These are phyloP conservation scores for Thalassiosira pacifica DNA, from an alignment of 352 stramenopile genomes.

Conservation along the genomic window DNA sequence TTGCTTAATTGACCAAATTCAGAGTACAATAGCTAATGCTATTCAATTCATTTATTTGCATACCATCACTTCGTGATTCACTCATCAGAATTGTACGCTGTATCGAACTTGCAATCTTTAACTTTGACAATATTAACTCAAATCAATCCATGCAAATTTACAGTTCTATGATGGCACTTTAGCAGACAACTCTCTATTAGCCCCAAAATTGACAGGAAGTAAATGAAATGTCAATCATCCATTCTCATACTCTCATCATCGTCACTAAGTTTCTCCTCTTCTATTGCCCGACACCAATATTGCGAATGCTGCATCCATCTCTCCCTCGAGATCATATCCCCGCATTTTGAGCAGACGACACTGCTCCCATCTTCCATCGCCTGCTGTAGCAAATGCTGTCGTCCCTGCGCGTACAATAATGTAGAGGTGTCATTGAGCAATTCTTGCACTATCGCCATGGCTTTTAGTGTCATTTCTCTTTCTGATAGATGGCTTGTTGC, in stretches of 20 bases:
- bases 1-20: too few species aligned
- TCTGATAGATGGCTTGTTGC: slow-evolving; percentile 20
- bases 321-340: slow-evolving; percentile 56
- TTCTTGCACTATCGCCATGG: slow-evolving; percentile 55
- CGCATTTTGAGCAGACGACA: slow-evolving; percentile 62
- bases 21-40: too few species aligned
- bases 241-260: slow-evolving; percentile 27
- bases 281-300: slow-evolving; percentile 52
- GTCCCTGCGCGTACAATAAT: slow-evolving; percentile 57
- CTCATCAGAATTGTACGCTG: too few species aligned
- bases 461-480: slow-evolving; percentile 45
- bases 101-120: too few species aligned
- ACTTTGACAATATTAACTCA: too few species aligned
- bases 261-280: slow-evolving; percentile 8
- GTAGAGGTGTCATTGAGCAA: slow-evolving; percentile 65
- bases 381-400: slow-evolving; percentile 59
- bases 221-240: slow-evolving; percentile 18
- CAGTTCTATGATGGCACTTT: too few species aligned
- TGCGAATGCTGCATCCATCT: slow-evolving; percentile 52
- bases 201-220: too few species aligned
- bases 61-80: too few species aligned
- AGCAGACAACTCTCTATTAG: too few species aligned
- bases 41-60: too few species aligned
- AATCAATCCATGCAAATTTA: too few species aligned
- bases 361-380: slow-evolving; percentile 66